A percentile compares a stretch with the other conserved stretches of the same genome.
Conservation (phyloP, 768 basidiomycete species). For the Strobilomyces echinocephalus region DNA sequence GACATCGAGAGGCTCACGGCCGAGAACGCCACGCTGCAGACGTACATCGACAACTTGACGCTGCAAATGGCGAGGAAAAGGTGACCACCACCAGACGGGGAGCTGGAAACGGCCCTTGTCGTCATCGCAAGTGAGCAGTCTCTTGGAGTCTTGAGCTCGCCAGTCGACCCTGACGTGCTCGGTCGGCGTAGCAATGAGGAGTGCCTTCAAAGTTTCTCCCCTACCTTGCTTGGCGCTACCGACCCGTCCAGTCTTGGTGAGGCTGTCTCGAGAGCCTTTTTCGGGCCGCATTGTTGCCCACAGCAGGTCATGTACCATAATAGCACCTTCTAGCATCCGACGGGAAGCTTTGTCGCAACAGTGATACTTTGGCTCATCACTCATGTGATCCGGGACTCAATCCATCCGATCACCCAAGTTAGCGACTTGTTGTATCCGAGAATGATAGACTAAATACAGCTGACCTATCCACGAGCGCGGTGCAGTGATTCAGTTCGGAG, state of each 20-base stretch:
- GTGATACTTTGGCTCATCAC: background rate
- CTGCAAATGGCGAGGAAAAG: constrained; percentile 81
- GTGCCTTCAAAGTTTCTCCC: background rate
- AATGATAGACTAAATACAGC: too few relatives aligned
- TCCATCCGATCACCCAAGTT: too few relatives aligned
- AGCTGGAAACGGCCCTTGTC: background rate
- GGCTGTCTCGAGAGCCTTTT: background rate
- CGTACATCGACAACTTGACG: constrained; percentile 87
- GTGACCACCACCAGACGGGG: constrained; percentile 34
- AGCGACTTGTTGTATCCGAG: too few relatives aligned
- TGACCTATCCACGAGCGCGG: too few relatives aligned
- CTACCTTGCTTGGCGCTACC: background rate
- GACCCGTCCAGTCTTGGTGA: background rate
- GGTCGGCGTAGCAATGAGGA: background rate
- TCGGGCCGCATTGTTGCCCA: background rate
- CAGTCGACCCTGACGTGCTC: background rate
- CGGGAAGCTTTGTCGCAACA: background rate
- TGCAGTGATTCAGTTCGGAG: background rate
- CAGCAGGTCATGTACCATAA: constrained; percentile 9
- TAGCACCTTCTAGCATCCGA: background rate
- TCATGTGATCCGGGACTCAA: background rate
- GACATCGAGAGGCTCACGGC: constrained; percentile 79
- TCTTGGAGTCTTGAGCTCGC: background rate
- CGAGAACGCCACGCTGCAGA: constrained; percentile 78
- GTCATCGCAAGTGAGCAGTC: constrained; percentile 6